These are phyloP conservation scores for Talaromyces islandicus DNA, from an alignment of 2,329 filamentous ascomycete genomes.

Conservation along the genomic window DNA sequence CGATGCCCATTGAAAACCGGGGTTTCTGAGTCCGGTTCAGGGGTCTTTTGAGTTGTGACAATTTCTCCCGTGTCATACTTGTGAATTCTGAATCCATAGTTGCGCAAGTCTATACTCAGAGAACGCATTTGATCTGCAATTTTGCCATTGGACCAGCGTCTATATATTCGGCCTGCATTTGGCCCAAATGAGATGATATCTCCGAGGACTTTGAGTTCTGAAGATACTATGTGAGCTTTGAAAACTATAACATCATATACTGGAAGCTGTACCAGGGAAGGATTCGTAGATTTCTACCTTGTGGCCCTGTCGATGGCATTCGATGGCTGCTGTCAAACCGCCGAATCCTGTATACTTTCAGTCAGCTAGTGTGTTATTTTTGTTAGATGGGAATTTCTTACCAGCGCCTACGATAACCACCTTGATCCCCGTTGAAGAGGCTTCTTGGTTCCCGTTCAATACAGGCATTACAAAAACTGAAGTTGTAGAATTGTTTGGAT, in stretches of 20 bases:
- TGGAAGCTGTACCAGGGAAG: constrained; percentile 33
- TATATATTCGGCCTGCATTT: constrained; percentile 57
- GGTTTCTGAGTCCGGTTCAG: constrained; percentile 39
- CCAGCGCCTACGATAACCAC: constrained; percentile 44
- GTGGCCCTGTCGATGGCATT: constrained; percentile 58
- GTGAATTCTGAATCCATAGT: constrained; percentile 57
- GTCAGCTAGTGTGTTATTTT: constrained; percentile 4
- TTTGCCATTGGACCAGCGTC: constrained; percentile 50
- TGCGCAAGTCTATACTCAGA: constrained; percentile 47
- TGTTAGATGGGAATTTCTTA: constrained; percentile 19
- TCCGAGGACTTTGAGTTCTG: constrained; percentile 52
- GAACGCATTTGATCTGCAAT: constrained; percentile 44
- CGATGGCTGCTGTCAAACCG: constrained; percentile 57
- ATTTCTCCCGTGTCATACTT: constrained; percentile 55
- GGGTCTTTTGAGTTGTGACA: constrained; percentile 50
- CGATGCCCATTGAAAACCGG: constrained; percentile 57
- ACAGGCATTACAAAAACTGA: background rate
- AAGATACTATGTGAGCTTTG: background rate
- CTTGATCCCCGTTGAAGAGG: constrained; percentile 42
- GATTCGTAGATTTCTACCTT: constrained; percentile 54
- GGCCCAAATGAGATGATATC: constrained; percentile 59
- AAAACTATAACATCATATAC: background rate
- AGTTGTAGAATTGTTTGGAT: background rate
- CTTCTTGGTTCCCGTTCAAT: background rate
- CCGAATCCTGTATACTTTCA: constrained; percentile 46